Evolutionary conservation across 441 rosid genomes (phyloP), one percentile per base, ranked within the genome.

Genomic region (Daphne laureola): DNA sequence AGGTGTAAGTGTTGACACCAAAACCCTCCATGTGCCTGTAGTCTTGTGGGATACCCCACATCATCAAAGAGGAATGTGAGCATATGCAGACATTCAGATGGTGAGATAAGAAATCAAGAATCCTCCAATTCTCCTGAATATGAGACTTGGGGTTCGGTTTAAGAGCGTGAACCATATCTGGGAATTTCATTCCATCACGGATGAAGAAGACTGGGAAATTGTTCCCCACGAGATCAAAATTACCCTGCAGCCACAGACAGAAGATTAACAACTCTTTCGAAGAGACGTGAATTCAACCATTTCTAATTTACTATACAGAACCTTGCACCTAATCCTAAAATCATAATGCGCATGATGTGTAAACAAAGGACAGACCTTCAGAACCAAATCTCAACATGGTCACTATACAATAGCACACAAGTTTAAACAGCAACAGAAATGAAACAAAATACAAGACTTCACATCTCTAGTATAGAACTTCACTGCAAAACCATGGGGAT

Each of bases 1-100:
- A 71, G 27, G 81, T 72, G 58, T 80, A 92, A 54, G 98, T 84
- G 76, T 92, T 79, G 45, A 92, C 97, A 47, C 97, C 93, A 17
- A 59, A 67, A 43, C 98, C 98, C 3, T 86, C 96, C 97, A 92
- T 92, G 81, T 89, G 98, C 66, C 98, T 78, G 77, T 89, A 92
- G 70, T 92, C 95, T 62, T 75, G 96, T 51, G 98, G 98, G 58
- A 92, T 56, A 64, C 98, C 97, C 97, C 7, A 89, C 13, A 66
- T 92, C 98, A 63, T 92, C 98, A 25, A 86, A 81, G 65, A 92
- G 79, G 78, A 83, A 92, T 17, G 82, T 51, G 57, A 92, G 89
- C 88, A 77, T 89, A 75, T 84, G 87, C 72, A 92, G 69, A 74
- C 98, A 84, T 67, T 92, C 98, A 5, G 98, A 54, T 84, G 90